These are phyloP conservation scores for Pochonia chlamydosporia DNA, from an alignment of 2,329 filamentous ascomycete genomes.

Conservation along the genomic window DNA sequence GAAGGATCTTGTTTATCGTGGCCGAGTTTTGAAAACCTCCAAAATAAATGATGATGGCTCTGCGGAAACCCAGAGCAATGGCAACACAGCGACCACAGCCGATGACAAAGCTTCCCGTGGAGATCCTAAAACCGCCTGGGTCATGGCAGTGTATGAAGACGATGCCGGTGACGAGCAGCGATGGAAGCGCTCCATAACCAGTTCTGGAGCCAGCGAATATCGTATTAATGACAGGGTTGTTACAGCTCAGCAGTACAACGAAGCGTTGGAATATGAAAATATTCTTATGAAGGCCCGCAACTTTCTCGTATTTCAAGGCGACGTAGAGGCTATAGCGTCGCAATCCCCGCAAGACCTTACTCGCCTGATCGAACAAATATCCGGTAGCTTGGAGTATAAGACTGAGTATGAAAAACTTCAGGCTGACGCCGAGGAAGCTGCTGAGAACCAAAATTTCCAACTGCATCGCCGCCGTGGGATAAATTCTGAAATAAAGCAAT, in stretches of 20 bases:
- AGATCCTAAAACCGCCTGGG: slow-evolving; percentile 94
- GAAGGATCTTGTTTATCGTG: slow-evolving; percentile 92
- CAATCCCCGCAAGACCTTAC: slow-evolving; percentile 94
- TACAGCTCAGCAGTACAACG: slow-evolving; percentile 87
- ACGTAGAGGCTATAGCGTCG: slow-evolving; percentile 93
- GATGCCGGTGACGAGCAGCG: slow-evolving; percentile 91
- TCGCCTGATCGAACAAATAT: slow-evolving; percentile 92
- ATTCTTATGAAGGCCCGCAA: slow-evolving; percentile 98
- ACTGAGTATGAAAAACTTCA: slow-evolving; percentile 90
- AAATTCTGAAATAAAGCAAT: slow-evolving; percentile 96
- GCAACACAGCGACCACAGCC: slow-evolving; percentile 55
- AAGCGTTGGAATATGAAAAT: slow-evolving; percentile 85
- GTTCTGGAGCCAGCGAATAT: slow-evolving; percentile 84
- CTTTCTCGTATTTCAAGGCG: slow-evolving; percentile 96
- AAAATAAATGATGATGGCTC: slow-evolving; percentile 89
- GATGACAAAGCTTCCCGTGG: slow-evolving; percentile 62
- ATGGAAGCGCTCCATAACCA: slow-evolving; percentile 95
- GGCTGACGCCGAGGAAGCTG: slow-evolving; percentile 75
- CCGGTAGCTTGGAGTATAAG: slow-evolving; percentile 91
- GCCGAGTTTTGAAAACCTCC: slow-evolving; percentile 83
- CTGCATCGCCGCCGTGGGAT: slow-evolving; percentile 86
- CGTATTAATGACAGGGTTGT: slow-evolving; percentile 92
- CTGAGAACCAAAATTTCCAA: slow-evolving; percentile 83
- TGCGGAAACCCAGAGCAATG: slow-evolving; percentile 56
- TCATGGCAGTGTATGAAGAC: slow-evolving; percentile 98